phyloP scores from a whole-genome alignment of 208 protist species.

The Kentomonas sorsogonicus region DNA sequence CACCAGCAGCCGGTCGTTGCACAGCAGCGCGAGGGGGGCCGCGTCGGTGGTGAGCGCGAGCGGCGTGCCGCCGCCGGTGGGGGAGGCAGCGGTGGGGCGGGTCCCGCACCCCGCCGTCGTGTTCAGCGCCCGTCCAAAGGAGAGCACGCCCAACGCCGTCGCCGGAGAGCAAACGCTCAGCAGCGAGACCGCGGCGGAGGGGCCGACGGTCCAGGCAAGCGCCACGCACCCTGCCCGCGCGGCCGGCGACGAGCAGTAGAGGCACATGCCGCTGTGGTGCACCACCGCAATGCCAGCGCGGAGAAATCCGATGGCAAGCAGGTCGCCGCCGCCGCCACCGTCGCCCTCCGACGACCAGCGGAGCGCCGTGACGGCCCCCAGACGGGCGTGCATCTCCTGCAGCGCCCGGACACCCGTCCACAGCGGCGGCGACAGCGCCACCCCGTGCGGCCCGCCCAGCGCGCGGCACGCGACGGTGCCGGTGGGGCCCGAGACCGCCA shows the following conservation, averaged over 20 bases:
- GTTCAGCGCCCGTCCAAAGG: too few relatives aligned
- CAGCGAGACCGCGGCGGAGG: conserved; percentile 7
- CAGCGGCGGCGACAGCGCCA: conserved; percentile 12
- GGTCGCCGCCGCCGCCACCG: too few relatives aligned
- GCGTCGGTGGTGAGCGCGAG: too few relatives aligned
- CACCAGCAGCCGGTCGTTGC: conserved; percentile 14
- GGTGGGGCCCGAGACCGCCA: conserved; percentile 48
- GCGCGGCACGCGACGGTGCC: conserved; percentile 46
- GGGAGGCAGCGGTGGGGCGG: too few relatives aligned
- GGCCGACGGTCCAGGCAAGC: background rate
- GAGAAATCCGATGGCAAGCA: conserved; percentile 61
- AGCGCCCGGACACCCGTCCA: background rate
- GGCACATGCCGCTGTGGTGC: conserved; percentile 59
- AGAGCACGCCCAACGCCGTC: too few relatives aligned
- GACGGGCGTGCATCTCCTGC: background rate
- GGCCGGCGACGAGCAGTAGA: conserved; percentile 22
- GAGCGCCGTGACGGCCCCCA: conserved; percentile 37
- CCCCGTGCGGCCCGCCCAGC: conserved; percentile 13
- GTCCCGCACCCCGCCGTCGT: too few relatives aligned
- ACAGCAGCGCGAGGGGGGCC: conserved; percentile 31
- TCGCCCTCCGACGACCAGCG: conserved; percentile 44
- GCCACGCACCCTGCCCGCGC: background rate
- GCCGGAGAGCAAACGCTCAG: background rate
- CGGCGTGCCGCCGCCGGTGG: too few relatives aligned
- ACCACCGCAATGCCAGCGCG: conserved; percentile 46